Conservation (phyloP, 75 land plant species). For the Picea glauca region DNA sequence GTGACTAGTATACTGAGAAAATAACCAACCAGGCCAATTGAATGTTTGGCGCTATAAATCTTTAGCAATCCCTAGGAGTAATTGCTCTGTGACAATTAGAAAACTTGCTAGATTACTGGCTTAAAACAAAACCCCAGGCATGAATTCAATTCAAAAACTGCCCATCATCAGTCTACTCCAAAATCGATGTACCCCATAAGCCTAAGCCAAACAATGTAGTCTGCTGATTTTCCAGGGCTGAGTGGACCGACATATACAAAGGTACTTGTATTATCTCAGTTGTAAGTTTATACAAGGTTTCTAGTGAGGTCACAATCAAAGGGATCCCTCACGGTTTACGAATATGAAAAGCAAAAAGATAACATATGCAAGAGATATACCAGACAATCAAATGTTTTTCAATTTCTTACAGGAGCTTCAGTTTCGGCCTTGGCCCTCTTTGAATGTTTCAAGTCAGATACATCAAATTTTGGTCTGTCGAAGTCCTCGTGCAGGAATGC, state of each 20-base stretch:
- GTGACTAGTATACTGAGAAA: too few relatives aligned
- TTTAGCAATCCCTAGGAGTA: too few relatives aligned
- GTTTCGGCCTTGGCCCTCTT: background rate
- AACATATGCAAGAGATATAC: background rate
- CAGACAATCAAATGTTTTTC: background rate
- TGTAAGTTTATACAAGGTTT: background rate
- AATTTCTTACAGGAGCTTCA: background rate
- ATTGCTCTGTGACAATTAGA: too few relatives aligned
- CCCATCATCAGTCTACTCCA: background rate
- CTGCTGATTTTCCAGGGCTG: background rate
- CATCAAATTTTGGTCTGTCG: background rate
- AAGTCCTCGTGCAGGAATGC: slow-evolving; percentile 46
- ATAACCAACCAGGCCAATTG: too few relatives aligned
- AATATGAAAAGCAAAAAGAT: background rate
- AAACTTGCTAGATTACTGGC: background rate
- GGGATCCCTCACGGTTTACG: background rate
- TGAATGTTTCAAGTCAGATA: background rate
- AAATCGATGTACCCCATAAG: background rate
- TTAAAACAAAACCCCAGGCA: background rate
- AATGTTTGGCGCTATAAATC: too few relatives aligned
- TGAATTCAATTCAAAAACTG: background rate
- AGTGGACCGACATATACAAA: background rate
- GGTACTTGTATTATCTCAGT: background rate
- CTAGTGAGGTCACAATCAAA: background rate
- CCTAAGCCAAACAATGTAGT: background rate